Evolutionary conservation across 2,329 filamentous ascomycete species (phyloP), one percentile per base, ranked within the genome.

Genomic region (Zymoseptoria ardabiliae): DNA sequence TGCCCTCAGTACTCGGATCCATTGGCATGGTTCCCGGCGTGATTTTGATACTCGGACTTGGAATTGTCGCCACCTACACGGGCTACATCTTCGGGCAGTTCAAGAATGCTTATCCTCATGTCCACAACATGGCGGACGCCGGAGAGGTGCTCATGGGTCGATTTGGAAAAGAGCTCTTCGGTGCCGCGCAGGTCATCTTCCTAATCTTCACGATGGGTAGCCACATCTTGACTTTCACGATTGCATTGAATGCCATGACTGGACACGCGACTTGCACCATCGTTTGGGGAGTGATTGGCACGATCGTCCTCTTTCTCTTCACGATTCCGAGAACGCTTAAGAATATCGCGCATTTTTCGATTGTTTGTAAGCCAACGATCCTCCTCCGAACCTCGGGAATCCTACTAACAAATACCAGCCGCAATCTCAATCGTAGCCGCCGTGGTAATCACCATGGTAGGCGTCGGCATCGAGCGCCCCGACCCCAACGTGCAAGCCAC

Each of bases 191-290:
- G 66, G 76, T 82, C 8, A 73, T 89, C 25, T 85, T 89, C 72
- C 75, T 90, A 41, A 75, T 87, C 57, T 89, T 90, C 73, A 81
- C 87, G 63, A 85, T 87, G 73, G 85, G 82, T 48, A 87, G 85
- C 20, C 88, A 91, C 73, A 78, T 87, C 49, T 74, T 90, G 60
- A 88, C 86, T 0, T 88, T 88, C 63, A 82, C 81, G n/a, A 87
- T 90, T 67, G 86, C 86, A 58, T 81, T 90, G 72, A 85, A 85
- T 67, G 84, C 80, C 55, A 77, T 90, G 57, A 85, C 84, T 2
- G 73, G 82, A 4, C 80, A 87, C 62, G 82, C 78, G 0, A 79
- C 81, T 0, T 89, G 87, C 71, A 86, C 85, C 1, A 83, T 89
- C 58, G 77, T 85, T 0, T 89, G 84, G 75, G 82, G 79, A 1